Percentiles rank a stretch among this genome's conserved stretches.
Evolutionary conservation across 257 asterid species (phyloP).

Genomic region (Solanum piurae): DNA sequence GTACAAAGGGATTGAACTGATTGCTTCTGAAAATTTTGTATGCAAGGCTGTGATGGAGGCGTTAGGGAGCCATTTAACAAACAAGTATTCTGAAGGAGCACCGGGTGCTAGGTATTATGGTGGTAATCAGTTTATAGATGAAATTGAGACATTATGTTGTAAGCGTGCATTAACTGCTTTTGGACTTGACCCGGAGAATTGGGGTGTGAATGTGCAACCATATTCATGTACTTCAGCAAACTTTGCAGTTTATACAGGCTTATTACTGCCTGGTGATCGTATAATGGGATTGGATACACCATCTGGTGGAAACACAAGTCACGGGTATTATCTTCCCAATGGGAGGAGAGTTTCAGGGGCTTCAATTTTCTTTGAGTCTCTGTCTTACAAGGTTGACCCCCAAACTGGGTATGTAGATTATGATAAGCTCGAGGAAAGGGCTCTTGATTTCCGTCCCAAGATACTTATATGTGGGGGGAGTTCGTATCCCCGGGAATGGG

Average conservation of each 20-base stretch:
- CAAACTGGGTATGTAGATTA: slow-evolving; percentile 73
- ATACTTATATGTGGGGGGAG: slow-evolving; percentile 90
- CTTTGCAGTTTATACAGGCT: slow-evolving; percentile 80
- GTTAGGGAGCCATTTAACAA: slow-evolving; percentile 77
- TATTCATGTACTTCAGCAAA: slow-evolving; percentile 85
- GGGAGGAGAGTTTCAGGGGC: slow-evolving; percentile 96
- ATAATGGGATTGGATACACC: slow-evolving; percentile 94
- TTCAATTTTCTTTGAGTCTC: slow-evolving; percentile 73
- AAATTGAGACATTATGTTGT: slow-evolving; percentile 65
- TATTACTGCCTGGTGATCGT: slow-evolving; percentile 82
- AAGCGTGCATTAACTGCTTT: slow-evolving; percentile 76
- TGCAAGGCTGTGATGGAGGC: slow-evolving; percentile 85
- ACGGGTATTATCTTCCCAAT: slow-evolving; percentile 88
- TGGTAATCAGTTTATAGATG: slow-evolving; percentile 77
- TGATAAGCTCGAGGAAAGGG: slow-evolving; percentile 83
- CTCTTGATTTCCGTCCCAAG: slow-evolving; percentile 83
- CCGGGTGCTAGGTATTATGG: slow-evolving; percentile 79
- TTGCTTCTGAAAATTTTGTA: slow-evolving; percentile 83
- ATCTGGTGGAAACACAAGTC: slow-evolving; percentile 94
- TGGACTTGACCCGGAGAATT: slow-evolving; percentile 51
- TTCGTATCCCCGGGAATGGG: slow-evolving; percentile 89
- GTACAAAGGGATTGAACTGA: slow-evolving; percentile 67
- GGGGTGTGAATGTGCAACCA: slow-evolving; percentile 96
- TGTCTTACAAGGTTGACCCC: slow-evolving; percentile 70
- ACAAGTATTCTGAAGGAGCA: slow-evolving; percentile 79